Percentiles rank a stretch among this genome's conserved stretches.
These are phyloP conservation scores for Thelonectria olida DNA, from an alignment of 2,329 filamentous ascomycete genomes.

Conservation along the genomic window DNA sequence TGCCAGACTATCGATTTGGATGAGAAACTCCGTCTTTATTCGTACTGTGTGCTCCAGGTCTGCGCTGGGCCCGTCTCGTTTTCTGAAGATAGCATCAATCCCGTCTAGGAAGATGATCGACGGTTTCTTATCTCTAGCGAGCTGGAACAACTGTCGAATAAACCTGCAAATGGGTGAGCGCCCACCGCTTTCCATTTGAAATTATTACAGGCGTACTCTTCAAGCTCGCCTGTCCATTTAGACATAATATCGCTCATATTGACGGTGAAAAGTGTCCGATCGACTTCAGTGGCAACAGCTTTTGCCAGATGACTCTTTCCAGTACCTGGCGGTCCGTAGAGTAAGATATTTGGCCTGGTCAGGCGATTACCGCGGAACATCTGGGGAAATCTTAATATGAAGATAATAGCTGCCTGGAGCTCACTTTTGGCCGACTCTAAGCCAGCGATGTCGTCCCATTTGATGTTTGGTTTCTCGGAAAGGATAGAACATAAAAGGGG, in stretches of 20 bases:
- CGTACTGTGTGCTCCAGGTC: background rate
- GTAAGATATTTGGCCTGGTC: background rate
- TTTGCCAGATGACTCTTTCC: conserved; percentile 19
- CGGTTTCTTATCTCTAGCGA: conserved; percentile 19
- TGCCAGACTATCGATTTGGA: conserved; percentile 16
- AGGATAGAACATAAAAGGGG: background rate
- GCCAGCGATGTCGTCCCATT: conserved; percentile 14
- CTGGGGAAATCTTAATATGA: conserved; percentile 14
- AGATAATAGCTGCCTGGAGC: conserved; percentile 14
- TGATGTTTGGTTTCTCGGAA: conserved; percentile 12
- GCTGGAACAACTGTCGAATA: conserved; percentile 6
- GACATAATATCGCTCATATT: conserved; percentile 9
- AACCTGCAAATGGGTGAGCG: background rate
- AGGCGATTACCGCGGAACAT: conserved; percentile 8
- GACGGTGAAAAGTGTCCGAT: conserved; percentile 7
- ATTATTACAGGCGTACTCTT: background rate
- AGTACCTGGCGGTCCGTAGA: conserved; percentile 15
- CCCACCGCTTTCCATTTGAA: too few relatives aligned
- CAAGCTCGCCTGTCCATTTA: background rate
- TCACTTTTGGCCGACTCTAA: conserved; percentile 10
- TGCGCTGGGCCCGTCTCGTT: background rate
- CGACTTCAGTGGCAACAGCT: conserved; percentile 16
- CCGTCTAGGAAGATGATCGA: conserved; percentile 20
- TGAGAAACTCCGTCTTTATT: conserved; percentile 15
- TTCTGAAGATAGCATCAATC: conserved; percentile 14